Percentiles rank a stretch among this genome's conserved stretches.
Evolutionary conservation across 2,329 filamentous ascomycete genomes (phyloP).

Genomic region (Penicillium sp.): DNA sequence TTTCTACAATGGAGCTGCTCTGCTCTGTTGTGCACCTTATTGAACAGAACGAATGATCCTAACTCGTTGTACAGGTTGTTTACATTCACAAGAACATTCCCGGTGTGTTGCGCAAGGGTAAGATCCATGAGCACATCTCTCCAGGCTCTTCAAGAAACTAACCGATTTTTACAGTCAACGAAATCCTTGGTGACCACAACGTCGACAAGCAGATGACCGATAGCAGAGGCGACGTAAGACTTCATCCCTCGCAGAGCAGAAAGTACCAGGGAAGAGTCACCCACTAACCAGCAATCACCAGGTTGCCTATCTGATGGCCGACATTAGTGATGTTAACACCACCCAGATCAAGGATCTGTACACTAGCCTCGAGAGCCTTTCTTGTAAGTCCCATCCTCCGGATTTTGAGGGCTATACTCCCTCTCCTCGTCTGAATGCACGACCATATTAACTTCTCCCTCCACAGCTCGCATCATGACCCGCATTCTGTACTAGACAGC

Average conservation of each 20-base stretch:
- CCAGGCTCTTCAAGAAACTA: not conserved
- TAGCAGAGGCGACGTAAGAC: slow-evolving; percentile 78
- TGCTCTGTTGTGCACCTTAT: not conserved
- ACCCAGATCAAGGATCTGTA: slow-evolving; percentile 84
- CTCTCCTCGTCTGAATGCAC: not conserved
- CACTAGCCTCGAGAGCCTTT: slow-evolving; percentile 76
- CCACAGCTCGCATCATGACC: slow-evolving; percentile 49
- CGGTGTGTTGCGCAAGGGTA: slow-evolving; percentile 84
- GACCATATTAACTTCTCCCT: slow-evolving; percentile 13
- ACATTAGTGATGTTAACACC: slow-evolving; percentile 83
- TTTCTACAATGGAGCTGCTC: not conserved
- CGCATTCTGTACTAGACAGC: slow-evolving; percentile 46
- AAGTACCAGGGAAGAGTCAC: not conserved
- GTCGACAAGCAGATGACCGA: slow-evolving; percentile 99
- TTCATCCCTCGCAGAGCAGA: not conserved
- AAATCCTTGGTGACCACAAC: slow-evolving; percentile 91
- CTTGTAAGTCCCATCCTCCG: slow-evolving; percentile 60
- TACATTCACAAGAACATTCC: slow-evolving; percentile 98
- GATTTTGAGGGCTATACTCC: not conserved
- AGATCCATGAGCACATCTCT: slow-evolving; percentile 7
- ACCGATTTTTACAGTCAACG: slow-evolving; percentile 67
- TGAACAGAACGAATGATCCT: not conserved
- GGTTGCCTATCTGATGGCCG: slow-evolving; percentile 95
- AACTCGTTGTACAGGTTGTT: slow-evolving; percentile 61
- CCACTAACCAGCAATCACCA: slow-evolving; percentile 35